These are phyloP conservation scores for Suillus decipiens DNA, from an alignment of 768 basidiomycete species.

Conservation along the genomic window DNA sequence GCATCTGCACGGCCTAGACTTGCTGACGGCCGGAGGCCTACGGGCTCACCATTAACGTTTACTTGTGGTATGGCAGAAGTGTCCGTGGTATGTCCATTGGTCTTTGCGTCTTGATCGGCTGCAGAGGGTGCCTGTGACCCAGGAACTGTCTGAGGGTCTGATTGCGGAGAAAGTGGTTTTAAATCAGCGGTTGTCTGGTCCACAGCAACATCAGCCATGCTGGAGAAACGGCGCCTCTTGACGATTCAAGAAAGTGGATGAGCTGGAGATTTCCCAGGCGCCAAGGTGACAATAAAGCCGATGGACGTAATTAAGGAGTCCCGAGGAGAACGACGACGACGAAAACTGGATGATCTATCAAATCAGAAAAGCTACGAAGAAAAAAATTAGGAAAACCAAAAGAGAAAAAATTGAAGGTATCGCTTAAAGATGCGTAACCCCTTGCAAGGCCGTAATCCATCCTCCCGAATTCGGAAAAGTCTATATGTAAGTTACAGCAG, in stretches of 20 bases:
- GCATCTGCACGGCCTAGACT: slow-evolving; percentile 24
- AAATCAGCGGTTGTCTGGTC: slow-evolving; percentile 20
- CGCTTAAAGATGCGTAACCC: not conserved
- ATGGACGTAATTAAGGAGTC: not conserved
- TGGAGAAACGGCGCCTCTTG: not conserved
- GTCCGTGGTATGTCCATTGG: slow-evolving; percentile 14
- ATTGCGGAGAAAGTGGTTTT: slow-evolving; percentile 10
- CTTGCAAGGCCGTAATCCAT: slow-evolving; percentile 5
- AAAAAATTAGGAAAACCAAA: not conserved
- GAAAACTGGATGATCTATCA: not conserved
- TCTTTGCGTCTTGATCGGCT: slow-evolving; percentile 13
- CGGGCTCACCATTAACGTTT: slow-evolving; percentile 36
- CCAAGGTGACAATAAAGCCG: not conserved
- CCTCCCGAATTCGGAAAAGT: slow-evolving; percentile 6
- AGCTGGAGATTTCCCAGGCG: slow-evolving; percentile 3
- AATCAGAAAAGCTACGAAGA: not conserved
- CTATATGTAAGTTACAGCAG: not conserved
- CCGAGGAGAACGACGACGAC: not conserved
- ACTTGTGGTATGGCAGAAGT: slow-evolving; percentile 34
- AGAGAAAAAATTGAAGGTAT: not conserved
- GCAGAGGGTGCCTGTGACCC: slow-evolving; percentile 12
- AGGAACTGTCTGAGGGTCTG: slow-evolving; percentile 2
- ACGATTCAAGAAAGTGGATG: not conserved
- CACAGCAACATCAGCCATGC: slow-evolving; percentile 2
- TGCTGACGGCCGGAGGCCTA: slow-evolving; percentile 33